These are phyloP conservation scores for Penicillium sp. DNA, from an alignment of 2,329 filamentous ascomycete genomes.

Conservation along the genomic window DNA sequence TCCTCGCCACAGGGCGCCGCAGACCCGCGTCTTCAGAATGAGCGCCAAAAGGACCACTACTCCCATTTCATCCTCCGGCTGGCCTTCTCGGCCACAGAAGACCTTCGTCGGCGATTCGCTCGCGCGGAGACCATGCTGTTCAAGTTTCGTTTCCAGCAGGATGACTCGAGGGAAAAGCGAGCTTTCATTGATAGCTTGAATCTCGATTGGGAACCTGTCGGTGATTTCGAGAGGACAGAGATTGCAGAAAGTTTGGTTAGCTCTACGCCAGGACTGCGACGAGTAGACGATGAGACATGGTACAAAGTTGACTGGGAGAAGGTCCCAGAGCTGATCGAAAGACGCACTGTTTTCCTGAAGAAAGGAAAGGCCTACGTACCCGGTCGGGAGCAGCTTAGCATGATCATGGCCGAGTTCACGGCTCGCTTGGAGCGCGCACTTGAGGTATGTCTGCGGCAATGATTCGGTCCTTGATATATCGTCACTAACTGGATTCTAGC, in stretches of 20 bases:
- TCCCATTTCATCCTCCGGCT: slow-evolving; percentile 94
- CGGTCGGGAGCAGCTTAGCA: slow-evolving; percentile 75
- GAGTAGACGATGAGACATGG: slow-evolving; percentile 75
- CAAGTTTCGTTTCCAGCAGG: slow-evolving; percentile 71
- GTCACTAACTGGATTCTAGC: slow-evolving; percentile 45
- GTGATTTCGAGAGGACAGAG: slow-evolving; percentile 72
- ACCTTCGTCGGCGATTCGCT: slow-evolving; percentile 79
- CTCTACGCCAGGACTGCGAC: slow-evolving; percentile 49
- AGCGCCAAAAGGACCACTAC: slow-evolving; percentile 94
- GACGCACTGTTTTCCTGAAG: slow-evolving; percentile 69
- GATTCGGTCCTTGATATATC: slow-evolving; percentile 7
- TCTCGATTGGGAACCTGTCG: slow-evolving; percentile 79
- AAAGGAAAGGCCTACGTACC: slow-evolving; percentile 89
- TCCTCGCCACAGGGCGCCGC: slow-evolving; percentile 53
- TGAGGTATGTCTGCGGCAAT: slow-evolving; percentile 57
- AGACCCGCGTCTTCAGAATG: slow-evolving; percentile 56
- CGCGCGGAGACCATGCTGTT: slow-evolving; percentile 89
- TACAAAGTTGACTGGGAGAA: slow-evolving; percentile 96
- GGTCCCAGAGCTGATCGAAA: slow-evolving; percentile 85
- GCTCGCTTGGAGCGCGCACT: slow-evolving; percentile 73
- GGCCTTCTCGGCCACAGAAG: slow-evolving; percentile 87
- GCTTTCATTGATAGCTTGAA: slow-evolving; percentile 73
- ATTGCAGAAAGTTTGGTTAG: slow-evolving; percentile 61
- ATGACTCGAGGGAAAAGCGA: slow-evolving; percentile 67
- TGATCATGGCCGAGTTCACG: slow-evolving; percentile 86